These are phyloP conservation scores for Endocalyx cinctus DNA, from an alignment of 2,329 filamentous ascomycete genomes.

Conservation along the genomic window DNA sequence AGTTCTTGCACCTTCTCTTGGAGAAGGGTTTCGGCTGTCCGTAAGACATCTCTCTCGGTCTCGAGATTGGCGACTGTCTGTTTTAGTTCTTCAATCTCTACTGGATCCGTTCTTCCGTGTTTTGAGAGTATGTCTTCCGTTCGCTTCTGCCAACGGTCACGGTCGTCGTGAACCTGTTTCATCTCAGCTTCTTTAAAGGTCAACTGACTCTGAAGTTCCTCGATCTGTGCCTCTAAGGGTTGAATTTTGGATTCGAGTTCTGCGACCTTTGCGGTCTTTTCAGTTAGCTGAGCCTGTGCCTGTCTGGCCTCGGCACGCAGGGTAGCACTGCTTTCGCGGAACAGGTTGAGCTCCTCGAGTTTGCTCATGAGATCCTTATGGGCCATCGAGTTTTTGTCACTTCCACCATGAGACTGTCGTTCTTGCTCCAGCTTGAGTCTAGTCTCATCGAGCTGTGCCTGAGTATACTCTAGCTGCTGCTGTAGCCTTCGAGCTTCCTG, in stretches of 20 bases:
- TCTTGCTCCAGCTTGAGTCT: conserved; percentile 89
- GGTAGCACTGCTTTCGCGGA: conserved; percentile 90
- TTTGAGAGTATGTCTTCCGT: conserved; percentile 94
- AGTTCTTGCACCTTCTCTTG: conserved; percentile 49
- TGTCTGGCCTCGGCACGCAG: conserved; percentile 82
- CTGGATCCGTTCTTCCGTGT: conserved; percentile 91
- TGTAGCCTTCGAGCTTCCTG: conserved; percentile 86
- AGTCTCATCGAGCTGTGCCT: conserved; percentile 83
- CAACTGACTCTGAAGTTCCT: conserved; percentile 76
- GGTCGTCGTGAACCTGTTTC: conserved; percentile 82
- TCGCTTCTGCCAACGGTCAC: conserved; percentile 92
- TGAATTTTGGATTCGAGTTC: conserved; percentile 71
- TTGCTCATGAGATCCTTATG: conserved; percentile 93
- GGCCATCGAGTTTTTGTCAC: conserved; percentile 66
- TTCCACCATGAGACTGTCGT: conserved; percentile 70
- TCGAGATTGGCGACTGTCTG: conserved; percentile 65
- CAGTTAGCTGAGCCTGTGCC: conserved; percentile 68
- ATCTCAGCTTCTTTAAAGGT: conserved; percentile 83
- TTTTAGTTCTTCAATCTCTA: conserved; percentile 86
- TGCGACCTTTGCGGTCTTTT: conserved; percentile 71
- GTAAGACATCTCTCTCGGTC: conserved; percentile 57
- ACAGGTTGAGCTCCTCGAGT: conserved; percentile 90
- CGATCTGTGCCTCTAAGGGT: conserved; percentile 74
- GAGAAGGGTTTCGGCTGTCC: conserved; percentile 45
- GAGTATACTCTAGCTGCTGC: conserved; percentile 83